A percentile compares a stretch with the other conserved stretches of the same genome.
phyloP scores from a whole-genome alignment of 345 rosid species.

The Isatis tinctoria region DNA sequence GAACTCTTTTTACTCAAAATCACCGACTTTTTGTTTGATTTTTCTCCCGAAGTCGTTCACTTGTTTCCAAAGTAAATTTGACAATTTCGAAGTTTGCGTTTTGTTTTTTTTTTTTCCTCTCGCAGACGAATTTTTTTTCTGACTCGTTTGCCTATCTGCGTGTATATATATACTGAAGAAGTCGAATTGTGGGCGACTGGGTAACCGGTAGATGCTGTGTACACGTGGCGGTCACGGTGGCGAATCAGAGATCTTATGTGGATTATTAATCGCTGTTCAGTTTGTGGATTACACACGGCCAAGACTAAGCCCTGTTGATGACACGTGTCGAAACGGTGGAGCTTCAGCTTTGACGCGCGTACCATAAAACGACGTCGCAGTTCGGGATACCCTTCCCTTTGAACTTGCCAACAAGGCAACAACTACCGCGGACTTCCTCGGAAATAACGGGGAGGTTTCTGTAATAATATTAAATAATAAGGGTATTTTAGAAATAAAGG shows the following conservation, averaged over 20 bases:
- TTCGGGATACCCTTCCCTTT: neutral
- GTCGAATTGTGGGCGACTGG: constrained; percentile 8
- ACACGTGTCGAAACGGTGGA: constrained; percentile 32
- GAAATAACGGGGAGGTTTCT: constrained; percentile 14
- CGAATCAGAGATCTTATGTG: neutral
- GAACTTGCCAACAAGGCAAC: neutral
- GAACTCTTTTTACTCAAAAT: neutral
- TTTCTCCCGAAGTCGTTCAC: neutral
- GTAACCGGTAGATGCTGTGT: constrained; percentile 34
- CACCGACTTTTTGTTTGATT: neutral
- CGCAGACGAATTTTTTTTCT: constrained; percentile 6
- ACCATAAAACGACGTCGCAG: constrained; percentile 6
- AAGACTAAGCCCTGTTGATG: constrained; percentile 16
- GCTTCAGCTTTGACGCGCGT: constrained; percentile 35
- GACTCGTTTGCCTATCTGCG: neutral
- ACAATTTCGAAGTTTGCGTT: constrained; percentile 24
- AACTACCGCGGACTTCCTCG: constrained; percentile 4
- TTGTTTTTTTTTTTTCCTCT: constrained; percentile 1
- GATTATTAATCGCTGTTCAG: constrained; percentile 9
- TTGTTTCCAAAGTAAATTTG: constrained; percentile 13
- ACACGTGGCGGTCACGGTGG: constrained; percentile 45
- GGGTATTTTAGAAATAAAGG: neutral
- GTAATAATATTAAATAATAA: neutral
- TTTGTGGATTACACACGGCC: constrained; percentile 36
- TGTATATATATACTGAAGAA: constrained; percentile 4